Base-by-base conservation (phyloP, 2,329 filamentous ascomycete genomes). In the Neopestalotiopsis sp. region DNA sequence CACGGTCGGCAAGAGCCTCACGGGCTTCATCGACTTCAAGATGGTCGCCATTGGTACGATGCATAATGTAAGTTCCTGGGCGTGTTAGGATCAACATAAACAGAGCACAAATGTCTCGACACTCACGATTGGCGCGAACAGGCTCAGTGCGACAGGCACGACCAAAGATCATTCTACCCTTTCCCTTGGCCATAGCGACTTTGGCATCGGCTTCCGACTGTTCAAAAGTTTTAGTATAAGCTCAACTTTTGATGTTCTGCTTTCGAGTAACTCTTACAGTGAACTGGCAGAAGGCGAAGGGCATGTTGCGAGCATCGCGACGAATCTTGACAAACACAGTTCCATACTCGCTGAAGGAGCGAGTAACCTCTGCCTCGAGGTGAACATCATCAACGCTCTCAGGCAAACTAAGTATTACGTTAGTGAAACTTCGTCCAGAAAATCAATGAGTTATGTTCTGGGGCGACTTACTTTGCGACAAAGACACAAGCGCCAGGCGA, bases 281-380 rank as follows among this genome's bases (percentile, higher is more conserved):
- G 73, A 83, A 92, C 73, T 91, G 90, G 28, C 84, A 85, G 72
- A 91, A 91, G 0, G 89, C 89, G 74, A 89, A 90, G 0, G 90
- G 90, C 86, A 91, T 90, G 52, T 86, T 82, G 14, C 78, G 78
- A 12, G 69, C 70, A 72, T 91, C 89, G 20, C 89, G 86, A 49
- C 88, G 86, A 69, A 92, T 89, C 80, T 91, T 91, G 71, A 90
- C 85, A 70, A 84, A 91, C 30, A 89, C 86, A 0, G 81, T 82
- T 5, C 90, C 90, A 72, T 82, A 91, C 17, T 80, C 75, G 20
- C 81, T 79, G 75, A 92, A 91, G 20, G 81, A 78, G 6, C 82
- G 78, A 3, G 84, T 87, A 3, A 91, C 83, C 52, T 84, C 86
- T 6, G 80, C 78, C 69, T 88, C 82, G 14, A 91, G 82, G n/a